Base-by-base conservation (phyloP, 2,329 filamentous ascomycete species). In the Alternaria triticina region DNA sequence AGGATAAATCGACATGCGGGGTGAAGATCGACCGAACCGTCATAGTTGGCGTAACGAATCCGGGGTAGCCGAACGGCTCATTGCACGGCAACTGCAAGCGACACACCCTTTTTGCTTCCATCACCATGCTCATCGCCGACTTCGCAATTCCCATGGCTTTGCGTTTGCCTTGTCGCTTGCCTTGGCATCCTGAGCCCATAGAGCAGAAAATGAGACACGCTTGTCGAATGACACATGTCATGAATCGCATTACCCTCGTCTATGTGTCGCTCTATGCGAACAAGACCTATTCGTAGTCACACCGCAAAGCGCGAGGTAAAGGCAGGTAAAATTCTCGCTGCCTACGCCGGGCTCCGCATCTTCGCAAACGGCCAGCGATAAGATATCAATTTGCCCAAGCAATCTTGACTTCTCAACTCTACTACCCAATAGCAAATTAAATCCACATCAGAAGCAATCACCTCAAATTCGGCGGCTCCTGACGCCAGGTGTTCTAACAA, bases 21-120 rank as follows among this genome's bases (percentile, higher is more conserved):
- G 59, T 62, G 59, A 28, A 46, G 59, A 54, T 62, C 27, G n/a
- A 58, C 54, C 54, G 59, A 62, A 52, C 28, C 17, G 30, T 49
- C 52, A 57, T 25, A 36, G 47, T 22, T 55, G 20, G 28, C 44
- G 46, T 3, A n/a, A 55, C 43, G 20, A 46, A 28, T 58, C 54
- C 40, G 47, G 47, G 54, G 47, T 50, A n/a, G n/a, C 30, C 33
- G 51, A n/a, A 49, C 44, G 51, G 30, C n/a, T 36, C 20, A 13
- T 12, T 6, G 15, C 20, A 15, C 28, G 23, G 46, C n/a, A 58
- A 27, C 45, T 49, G 45, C 45, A 28, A 49, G 15, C 13, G 23
- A 23, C 11, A 33, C 3, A 23, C 17, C 8, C 17, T 51, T 22
- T 30, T 49, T 3, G 1, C 1, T 50, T 20, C 1, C 25, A 13